Evolutionary conservation across 805 yeast species (phyloP).

Genomic region (Ogataea wickerhamii): DNA sequence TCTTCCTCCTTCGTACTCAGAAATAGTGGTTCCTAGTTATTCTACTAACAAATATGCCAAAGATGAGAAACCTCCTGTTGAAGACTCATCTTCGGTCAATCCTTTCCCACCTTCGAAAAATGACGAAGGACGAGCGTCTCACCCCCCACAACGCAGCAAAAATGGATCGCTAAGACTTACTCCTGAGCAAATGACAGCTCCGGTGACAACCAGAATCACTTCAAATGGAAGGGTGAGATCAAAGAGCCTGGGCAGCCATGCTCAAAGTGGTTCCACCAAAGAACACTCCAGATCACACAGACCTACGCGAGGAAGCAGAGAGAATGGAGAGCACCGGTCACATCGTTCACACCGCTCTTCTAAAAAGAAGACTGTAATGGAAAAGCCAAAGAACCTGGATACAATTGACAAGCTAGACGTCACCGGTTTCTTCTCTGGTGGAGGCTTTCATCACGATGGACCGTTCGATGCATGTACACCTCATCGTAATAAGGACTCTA

Average conservation of each 20-base stretch:
- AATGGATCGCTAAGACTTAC: slow-evolving; percentile 21
- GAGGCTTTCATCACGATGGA: slow-evolving; percentile 97
- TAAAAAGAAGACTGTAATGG: slow-evolving; percentile 39
- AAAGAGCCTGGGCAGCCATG: slow-evolving; percentile 25
- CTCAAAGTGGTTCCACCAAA: slow-evolving; percentile 10
- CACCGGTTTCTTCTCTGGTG: slow-evolving; percentile 88
- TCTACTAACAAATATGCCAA: slow-evolving; percentile 46
- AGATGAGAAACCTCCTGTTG: slow-evolving; percentile 40
- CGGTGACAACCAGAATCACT: slow-evolving; percentile 25
- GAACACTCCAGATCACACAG: slow-evolving; percentile 18
- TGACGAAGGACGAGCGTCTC: slow-evolving; percentile 14
- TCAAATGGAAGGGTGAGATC: slow-evolving; percentile 32
- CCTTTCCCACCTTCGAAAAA: slow-evolving; percentile 24
- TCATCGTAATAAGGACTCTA: slow-evolving; percentile 74
- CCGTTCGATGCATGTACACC: slow-evolving; percentile 99
- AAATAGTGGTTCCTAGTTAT: slow-evolving; percentile 46
- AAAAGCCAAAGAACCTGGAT: slow-evolving; percentile 73
- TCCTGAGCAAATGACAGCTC: slow-evolving; percentile 20
- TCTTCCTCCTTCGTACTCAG: slow-evolving; percentile 67
- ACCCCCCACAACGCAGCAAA: slow-evolving; percentile 1
- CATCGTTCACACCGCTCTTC: slow-evolving; percentile 34
- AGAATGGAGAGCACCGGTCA: slow-evolving; percentile 26
- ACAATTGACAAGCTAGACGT: slow-evolving; percentile 95
- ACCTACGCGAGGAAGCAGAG: slow-evolving; percentile 16
- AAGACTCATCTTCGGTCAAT: slow-evolving; percentile 22